Evolutionary conservation across 163 green algal species (phyloP).

Genomic region (Volvox carteri): DNA sequence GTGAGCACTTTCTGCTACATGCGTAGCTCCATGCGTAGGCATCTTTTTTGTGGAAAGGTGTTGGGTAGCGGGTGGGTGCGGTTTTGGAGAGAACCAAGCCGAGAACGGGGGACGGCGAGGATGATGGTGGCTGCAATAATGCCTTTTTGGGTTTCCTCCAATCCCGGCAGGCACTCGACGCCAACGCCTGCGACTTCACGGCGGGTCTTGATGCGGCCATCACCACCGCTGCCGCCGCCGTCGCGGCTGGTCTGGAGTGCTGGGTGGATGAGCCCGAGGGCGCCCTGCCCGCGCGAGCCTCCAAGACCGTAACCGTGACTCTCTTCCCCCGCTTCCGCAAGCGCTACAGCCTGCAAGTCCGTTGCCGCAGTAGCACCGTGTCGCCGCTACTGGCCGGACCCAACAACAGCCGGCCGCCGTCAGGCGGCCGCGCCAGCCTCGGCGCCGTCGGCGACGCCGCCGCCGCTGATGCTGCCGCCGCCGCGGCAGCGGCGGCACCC

Average conservation of each 20-base stretch:
- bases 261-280: constrained; percentile 75
- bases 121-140: too few species aligned
- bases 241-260: constrained; percentile 47
- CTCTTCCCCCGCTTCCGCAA: constrained; percentile 70
- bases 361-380: constrained; percentile 58
- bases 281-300: constrained; percentile 58
- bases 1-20: too few species aligned
- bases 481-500: neutral
- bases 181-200: constrained; percentile 53
- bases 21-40: too few species aligned
- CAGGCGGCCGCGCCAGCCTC: neutral
- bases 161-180: neutral
- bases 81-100: too few species aligned
- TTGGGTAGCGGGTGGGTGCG: too few species aligned
- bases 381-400: constrained; percentile 26
- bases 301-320: constrained; percentile 71
- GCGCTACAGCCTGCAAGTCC: constrained; percentile 72
- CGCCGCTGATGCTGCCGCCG: neutral
- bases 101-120: too few species aligned
- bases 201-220: constrained; percentile 11
- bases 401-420: constrained; percentile 41
- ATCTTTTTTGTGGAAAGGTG: too few species aligned
- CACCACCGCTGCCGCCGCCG: neutral
- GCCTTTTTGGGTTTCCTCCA: too few species aligned
- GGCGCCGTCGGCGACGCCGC: neutral